phyloP scores from a whole-genome alignment of 1,139 yeast genomes.

The Pneumocystis murina region DNA sequence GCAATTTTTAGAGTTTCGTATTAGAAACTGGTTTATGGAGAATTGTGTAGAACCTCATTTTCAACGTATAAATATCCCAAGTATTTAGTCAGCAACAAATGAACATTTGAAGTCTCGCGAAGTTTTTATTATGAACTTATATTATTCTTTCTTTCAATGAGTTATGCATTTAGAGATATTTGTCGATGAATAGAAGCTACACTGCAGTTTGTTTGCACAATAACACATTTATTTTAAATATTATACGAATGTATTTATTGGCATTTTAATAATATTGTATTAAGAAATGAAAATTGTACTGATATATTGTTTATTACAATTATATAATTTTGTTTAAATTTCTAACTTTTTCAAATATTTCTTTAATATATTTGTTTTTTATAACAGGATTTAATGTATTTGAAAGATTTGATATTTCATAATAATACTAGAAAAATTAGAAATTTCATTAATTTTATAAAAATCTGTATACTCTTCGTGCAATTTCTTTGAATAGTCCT shows the following conservation, averaged over 20 bases:
- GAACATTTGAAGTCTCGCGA: not conserved
- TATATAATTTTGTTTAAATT: not conserved
- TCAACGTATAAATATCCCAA: constrained; percentile 69
- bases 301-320: not conserved
- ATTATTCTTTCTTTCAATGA: not conserved
- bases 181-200: too few relatives aligned
- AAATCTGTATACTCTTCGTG: not conserved
- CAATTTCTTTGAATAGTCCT: not conserved
- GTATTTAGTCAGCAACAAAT: constrained; percentile 44
- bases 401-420: not conserved
- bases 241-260: not conserved
- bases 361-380: not conserved
- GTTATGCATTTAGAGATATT: not conserved
- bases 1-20: constrained; percentile 62
- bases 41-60: constrained; percentile 88
- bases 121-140: not conserved
- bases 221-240: too few relatives aligned
- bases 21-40: constrained; percentile 81
- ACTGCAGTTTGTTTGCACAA: too few relatives aligned
- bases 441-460: not conserved
- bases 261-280: not conserved
- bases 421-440: not conserved
- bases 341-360: not conserved
- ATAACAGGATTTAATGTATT: not conserved
- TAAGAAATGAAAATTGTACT: not conserved